phyloP scores from a whole-genome alignment of 2,329 filamentous ascomycete genomes.

The Arthrobotrys sinensis region DNA sequence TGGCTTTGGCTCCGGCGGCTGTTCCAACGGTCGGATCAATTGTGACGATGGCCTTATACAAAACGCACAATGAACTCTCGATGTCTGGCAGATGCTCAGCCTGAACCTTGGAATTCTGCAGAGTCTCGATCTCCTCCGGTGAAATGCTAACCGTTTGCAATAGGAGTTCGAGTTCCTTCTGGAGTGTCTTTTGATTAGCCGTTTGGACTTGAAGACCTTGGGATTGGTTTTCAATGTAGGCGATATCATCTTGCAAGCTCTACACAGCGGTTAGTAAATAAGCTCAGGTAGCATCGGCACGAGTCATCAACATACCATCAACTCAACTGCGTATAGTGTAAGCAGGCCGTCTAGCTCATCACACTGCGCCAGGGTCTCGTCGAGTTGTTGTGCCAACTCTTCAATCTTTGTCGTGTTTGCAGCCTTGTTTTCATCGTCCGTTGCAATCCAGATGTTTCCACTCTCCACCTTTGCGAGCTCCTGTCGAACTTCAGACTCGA shows the following conservation, averaged over 20 bases:
- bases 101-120: conserved; percentile 67
- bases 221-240: conserved; percentile 96
- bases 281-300: conserved; percentile 63
- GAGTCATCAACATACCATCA: conserved; percentile 76
- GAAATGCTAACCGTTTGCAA: conserved; percentile 93
- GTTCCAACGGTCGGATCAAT: conserved; percentile 86
- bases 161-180: conserved; percentile 89
- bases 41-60: conserved; percentile 93
- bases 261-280: conserved; percentile 67
- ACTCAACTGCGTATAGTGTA: conserved; percentile 93
- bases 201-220: conserved; percentile 97
- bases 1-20: conserved; percentile 73
- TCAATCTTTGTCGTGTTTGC: conserved; percentile 87
- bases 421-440: conserved; percentile 67
- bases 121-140: conserved; percentile 79
- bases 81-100: conserved; percentile 80
- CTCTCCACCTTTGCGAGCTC: conserved; percentile 64
- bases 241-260: conserved; percentile 95
- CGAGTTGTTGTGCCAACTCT: conserved; percentile 86
- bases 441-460: conserved; percentile 64
- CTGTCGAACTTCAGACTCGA: conserved; percentile 63
- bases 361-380: conserved; percentile 92
- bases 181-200: conserved; percentile 93
- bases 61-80: conserved; percentile 81
- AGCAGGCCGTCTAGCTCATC: conserved; percentile 95